Percentiles rank a stretch among this genome's conserved stretches.
These are phyloP conservation scores for Opeltia flavorubescens DNA, from an alignment of 495 filamentous ascomycete species.

Conservation along the genomic window DNA sequence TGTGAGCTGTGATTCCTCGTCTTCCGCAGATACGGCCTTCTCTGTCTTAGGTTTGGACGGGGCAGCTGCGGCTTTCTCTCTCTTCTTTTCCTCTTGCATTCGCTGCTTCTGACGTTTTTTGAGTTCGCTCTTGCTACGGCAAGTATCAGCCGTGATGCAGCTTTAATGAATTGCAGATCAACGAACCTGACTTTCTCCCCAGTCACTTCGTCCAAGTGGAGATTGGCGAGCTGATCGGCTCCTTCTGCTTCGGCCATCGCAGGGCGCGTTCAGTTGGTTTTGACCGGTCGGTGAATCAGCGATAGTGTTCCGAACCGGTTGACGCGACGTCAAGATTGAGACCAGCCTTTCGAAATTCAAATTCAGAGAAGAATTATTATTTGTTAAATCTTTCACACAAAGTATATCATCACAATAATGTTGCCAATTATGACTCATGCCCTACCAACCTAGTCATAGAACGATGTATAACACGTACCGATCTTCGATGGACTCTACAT, in stretches of 20 bases:
- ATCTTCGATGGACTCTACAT: no score
- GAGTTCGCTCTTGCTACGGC: slow-evolving; percentile 70
- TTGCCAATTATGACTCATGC: no score
- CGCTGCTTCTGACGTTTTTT: slow-evolving; percentile 94
- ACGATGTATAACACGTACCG: no score
- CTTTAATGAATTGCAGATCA: neutral
- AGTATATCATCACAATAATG: no score
- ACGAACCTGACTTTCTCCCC: slow-evolving; percentile 48
- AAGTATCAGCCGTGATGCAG: neutral
- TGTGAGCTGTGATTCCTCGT: slow-evolving; percentile 64
- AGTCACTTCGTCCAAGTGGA: slow-evolving; percentile 71
- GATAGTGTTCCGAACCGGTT: no score
- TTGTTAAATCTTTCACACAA: no score
- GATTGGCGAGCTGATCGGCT: slow-evolving; percentile 51
- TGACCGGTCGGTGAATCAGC: no score
- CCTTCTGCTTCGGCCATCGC: slow-evolving; percentile 42
- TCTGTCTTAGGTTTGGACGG: slow-evolving; percentile 47
- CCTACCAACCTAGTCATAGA: no score
- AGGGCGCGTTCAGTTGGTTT: no score
- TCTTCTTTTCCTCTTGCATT: slow-evolving; percentile 74
- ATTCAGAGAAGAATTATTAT: no score
- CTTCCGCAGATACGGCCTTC: slow-evolving; percentile 56
- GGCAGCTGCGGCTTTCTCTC: slow-evolving; percentile 65
- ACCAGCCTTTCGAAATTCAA: no score
- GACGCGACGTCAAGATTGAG: no score